A percentile compares a stretch with the other conserved stretches of the same genome.
phyloP scores from a whole-genome alignment of 1,284 basidiomycete species.

The Leccinum angustisporum region DNA sequence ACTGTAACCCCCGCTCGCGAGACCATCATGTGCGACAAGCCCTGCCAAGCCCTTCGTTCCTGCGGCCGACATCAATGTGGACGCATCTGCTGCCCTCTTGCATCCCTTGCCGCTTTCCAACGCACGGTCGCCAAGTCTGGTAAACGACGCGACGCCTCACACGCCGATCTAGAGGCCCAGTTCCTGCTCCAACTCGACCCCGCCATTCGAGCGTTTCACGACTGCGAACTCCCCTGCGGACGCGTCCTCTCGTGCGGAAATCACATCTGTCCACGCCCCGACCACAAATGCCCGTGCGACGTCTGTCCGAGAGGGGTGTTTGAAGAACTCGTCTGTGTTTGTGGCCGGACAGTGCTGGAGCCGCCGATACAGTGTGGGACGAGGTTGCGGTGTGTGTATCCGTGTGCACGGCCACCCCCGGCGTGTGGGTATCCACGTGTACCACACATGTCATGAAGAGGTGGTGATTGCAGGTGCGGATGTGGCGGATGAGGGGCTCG shows the following conservation, averaged over 20 bases:
- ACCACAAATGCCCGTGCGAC: slow-evolving; percentile 81
- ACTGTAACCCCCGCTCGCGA: slow-evolving; percentile 24
- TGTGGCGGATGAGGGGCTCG: slow-evolving; percentile 23
- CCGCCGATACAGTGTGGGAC: slow-evolving; percentile 81
- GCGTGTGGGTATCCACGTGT: slow-evolving; percentile 80
- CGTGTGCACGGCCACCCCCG: slow-evolving; percentile 70
- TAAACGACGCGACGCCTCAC: slow-evolving; percentile 42
- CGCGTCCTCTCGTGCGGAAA: slow-evolving; percentile 73
- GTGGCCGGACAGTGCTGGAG: slow-evolving; percentile 69
- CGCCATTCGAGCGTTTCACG: slow-evolving; percentile 67
- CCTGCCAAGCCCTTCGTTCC: slow-evolving; percentile 70
- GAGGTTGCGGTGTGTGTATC: slow-evolving; percentile 72
- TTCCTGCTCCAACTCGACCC: slow-evolving; percentile 42
- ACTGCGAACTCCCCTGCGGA: slow-evolving; percentile 78
- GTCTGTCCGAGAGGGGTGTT: slow-evolving; percentile 85
- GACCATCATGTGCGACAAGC: slow-evolving; percentile 76
- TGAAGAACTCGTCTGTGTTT: slow-evolving; percentile 85
- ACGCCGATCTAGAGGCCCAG: slow-evolving; percentile 21
- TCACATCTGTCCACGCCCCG: slow-evolving; percentile 73
- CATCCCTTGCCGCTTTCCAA: slow-evolving; percentile 57
- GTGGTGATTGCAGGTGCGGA: slow-evolving; percentile 28
- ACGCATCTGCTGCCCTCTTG: slow-evolving; percentile 83
- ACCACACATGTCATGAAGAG: slow-evolving; percentile 77
- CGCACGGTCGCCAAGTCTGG: slow-evolving; percentile 59
- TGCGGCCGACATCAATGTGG: slow-evolving; percentile 85